Evolutionary conservation across 2,329 filamentous ascomycete species (phyloP).

Genomic region (Neopestalotiopsis sp.): DNA sequence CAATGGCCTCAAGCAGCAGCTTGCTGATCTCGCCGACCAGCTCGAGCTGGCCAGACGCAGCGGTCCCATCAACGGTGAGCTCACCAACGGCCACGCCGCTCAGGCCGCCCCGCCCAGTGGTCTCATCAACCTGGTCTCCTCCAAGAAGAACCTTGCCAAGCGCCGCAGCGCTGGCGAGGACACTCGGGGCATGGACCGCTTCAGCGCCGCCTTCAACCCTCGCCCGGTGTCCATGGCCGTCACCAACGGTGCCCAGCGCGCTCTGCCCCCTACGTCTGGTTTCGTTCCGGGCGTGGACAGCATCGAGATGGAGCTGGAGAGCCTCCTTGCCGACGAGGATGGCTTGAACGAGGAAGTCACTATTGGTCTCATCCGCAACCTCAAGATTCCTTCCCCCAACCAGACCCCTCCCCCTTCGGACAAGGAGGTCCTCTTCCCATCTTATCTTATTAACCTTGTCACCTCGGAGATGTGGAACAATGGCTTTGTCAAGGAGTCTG

Average conservation of each 20-base stretch:
- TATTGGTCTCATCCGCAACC: constrained; percentile 91
- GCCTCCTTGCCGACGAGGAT: constrained; percentile 91
- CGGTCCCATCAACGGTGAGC: constrained; percentile 73
- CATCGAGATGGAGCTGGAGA: constrained; percentile 93
- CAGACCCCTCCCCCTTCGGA: constrained; percentile 90
- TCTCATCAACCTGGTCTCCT: constrained; percentile 94
- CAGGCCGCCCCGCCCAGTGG: constrained; percentile 66
- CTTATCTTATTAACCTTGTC: constrained; percentile 97
- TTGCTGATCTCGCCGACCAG: constrained; percentile 89
- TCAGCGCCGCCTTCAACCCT: constrained; percentile 91
- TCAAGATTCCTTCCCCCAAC: constrained; percentile 92
- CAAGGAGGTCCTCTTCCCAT: constrained; percentile 98
- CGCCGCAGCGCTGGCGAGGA: constrained; percentile 89
- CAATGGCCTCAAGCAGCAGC: constrained; percentile 81
- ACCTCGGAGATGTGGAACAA: constrained; percentile 99
- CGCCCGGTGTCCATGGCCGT: constrained; percentile 96
- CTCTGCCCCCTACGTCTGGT: constrained; percentile 65
- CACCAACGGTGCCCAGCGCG: constrained; percentile 67
- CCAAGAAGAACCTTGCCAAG: constrained; percentile 84
- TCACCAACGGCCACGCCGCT: constrained; percentile 65
- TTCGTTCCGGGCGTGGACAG: constrained; percentile 85
- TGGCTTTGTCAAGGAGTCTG: constrained; percentile 98
- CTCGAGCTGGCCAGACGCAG: constrained; percentile 84
- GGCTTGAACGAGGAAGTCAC: constrained; percentile 96
- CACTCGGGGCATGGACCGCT: constrained; percentile 83